Percentiles rank a stretch among this genome's conserved stretches.
phyloP scores from a whole-genome alignment of 192 early-diverging fungal species.

The Dissophora globulifera region DNA sequence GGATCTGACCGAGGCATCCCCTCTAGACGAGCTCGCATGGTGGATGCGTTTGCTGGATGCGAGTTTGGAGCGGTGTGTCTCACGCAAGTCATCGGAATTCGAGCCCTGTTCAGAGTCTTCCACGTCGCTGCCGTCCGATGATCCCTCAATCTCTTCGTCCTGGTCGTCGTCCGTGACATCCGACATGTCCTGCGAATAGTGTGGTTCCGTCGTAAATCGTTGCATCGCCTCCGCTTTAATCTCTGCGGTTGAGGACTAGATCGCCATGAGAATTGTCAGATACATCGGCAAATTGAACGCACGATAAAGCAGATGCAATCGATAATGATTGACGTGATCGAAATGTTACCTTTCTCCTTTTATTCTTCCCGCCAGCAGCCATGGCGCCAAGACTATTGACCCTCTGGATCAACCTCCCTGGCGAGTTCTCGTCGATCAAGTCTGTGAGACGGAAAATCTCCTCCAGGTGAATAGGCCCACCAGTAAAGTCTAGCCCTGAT shows the following conservation, averaged over 20 bases:
- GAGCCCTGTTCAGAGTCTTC: constrained; percentile 17
- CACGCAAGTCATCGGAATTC: constrained; percentile 13
- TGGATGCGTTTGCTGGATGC: constrained; percentile 27
- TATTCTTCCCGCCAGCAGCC: constrained; percentile 44
- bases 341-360: constrained; percentile 34
- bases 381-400: constrained; percentile 26
- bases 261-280: not conserved
- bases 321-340: not conserved
- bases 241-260: constrained; percentile 25
- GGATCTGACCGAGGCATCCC: not conserved
- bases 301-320: too few species aligned
- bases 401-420: constrained; percentile 37
- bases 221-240: constrained; percentile 24
- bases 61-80: constrained; percentile 14
- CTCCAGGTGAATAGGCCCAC: constrained; percentile 47
- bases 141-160: constrained; percentile 17
- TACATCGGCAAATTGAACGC: not conserved
- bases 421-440: constrained; percentile 39
- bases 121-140: constrained; percentile 10
- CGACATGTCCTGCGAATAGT: constrained; percentile 21
- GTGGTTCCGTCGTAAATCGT: constrained; percentile 10
- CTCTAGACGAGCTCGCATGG: not conserved
- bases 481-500: constrained; percentile 45
- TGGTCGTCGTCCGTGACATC: constrained; percentile 22
- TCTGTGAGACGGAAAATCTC: constrained; percentile 47